A percentile compares a stretch with the other conserved stretches of the same genome.
phyloP scores from a whole-genome alignment of 2,329 filamentous ascomycete species.

The Gnomoniopsis smithogilvyi region DNA sequence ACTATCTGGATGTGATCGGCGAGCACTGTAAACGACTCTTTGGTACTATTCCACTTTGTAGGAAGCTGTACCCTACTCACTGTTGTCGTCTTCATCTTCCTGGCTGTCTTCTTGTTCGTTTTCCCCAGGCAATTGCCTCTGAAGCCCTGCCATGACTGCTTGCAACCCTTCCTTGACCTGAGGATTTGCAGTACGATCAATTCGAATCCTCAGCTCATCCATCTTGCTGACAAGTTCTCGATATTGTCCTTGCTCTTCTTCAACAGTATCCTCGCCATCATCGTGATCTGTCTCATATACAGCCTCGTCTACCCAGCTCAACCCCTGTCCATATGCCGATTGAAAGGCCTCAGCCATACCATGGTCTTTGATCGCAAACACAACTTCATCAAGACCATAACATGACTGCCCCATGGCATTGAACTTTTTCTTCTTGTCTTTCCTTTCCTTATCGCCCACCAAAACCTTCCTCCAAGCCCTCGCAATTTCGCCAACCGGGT shows the following conservation, averaged over 20 bases:
- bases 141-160: slow-evolving; percentile 5
- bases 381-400: slow-evolving; percentile 46
- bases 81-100: background rate
- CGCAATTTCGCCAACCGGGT: slow-evolving; percentile 58
- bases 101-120: background rate
- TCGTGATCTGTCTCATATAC: background rate
- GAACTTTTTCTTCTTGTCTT: slow-evolving; percentile 6
- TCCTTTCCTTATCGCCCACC: slow-evolving; percentile 24
- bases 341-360: slow-evolving; percentile 51
- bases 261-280: slow-evolving; percentile 18
- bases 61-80: background rate
- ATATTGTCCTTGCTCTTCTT: slow-evolving; percentile 5
- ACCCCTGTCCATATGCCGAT: slow-evolving; percentile 40
- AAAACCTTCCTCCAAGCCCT: slow-evolving; percentile 48
- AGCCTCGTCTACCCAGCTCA: slow-evolving; percentile 30
- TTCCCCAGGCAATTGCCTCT: slow-evolving; percentile 2
- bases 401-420: slow-evolving; percentile 28
- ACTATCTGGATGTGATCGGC: background rate
- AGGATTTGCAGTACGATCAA: background rate
- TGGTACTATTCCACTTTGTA: background rate
- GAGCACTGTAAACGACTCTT: background rate
- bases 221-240: background rate
- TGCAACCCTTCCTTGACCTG: background rate
- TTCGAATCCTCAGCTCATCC: slow-evolving; percentile 2
- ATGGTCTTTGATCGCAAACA: slow-evolving; percentile 56